Percentiles rank a stretch among this genome's conserved stretches.
These are phyloP conservation scores for Colletotrichum destructivum DNA, from an alignment of 2,329 filamentous ascomycete genomes.

Conservation along the genomic window DNA sequence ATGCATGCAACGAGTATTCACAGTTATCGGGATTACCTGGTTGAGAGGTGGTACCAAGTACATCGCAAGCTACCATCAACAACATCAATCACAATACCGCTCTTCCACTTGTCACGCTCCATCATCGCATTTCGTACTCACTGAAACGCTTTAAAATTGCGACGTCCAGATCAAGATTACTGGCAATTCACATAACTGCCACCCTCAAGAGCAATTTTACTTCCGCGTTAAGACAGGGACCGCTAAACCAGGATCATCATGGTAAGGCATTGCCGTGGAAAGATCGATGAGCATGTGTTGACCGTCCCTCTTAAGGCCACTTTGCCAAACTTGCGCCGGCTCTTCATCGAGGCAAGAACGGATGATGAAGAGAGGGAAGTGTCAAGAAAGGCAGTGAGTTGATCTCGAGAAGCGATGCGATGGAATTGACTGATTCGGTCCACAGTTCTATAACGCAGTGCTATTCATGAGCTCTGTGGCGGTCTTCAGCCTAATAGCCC, in stretches of 20 bases:
- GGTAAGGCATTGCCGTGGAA: conserved; percentile 19
- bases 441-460: conserved; percentile 97
- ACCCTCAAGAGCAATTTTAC: too few relatives aligned
- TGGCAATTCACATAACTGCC: too few relatives aligned
- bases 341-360: conserved; percentile 94
- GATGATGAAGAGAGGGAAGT: conserved; percentile 96
- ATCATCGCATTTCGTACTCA: background rate
- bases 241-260: conserved; percentile 25
- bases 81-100: background rate
- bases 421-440: background rate
- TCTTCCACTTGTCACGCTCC: background rate
- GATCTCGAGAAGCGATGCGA: conserved; percentile 13
- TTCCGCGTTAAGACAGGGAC: background rate
- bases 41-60: background rate
- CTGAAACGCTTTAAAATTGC: background rate
- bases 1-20: conserved; percentile 28
- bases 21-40: background rate
- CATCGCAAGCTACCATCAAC: background rate
- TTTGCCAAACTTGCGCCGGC: conserved; percentile 92
- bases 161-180: background rate
- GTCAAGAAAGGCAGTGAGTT: conserved; percentile 88
- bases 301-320: conserved; percentile 70
- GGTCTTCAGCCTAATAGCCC: conserved; percentile 92
- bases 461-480: conserved; percentile 97
- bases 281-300: background rate